Evolutionary conservation across 495 filamentous ascomycete genomes (phyloP).

Genomic region (Penicillium ochrochloron): DNA sequence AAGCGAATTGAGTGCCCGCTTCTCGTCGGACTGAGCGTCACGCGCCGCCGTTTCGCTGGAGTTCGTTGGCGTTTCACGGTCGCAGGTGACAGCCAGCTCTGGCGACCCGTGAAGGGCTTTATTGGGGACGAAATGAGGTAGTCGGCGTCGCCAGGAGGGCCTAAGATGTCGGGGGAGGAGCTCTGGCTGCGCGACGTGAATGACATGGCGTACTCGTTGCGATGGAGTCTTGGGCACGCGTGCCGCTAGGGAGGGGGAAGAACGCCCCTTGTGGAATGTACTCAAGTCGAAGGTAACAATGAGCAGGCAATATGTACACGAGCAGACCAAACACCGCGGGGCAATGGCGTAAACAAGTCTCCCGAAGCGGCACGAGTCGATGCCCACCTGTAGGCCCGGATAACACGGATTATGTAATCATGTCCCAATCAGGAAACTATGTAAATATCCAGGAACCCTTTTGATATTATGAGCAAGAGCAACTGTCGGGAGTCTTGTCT

Average conservation of each 20-base stretch:
- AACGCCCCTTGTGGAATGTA: slow-evolving; percentile 33
- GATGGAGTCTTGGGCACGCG: slow-evolving; percentile 34
- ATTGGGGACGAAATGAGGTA: slow-evolving; percentile 53
- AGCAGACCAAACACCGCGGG: slow-evolving; percentile 32
- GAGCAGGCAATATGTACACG: slow-evolving; percentile 9
- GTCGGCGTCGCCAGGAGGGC: slow-evolving; percentile 50
- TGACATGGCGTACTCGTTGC: slow-evolving; percentile 32
- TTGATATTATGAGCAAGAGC: not conserved
- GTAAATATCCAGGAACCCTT: not conserved
- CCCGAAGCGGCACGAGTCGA: slow-evolving; percentile 37
- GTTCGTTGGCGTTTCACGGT: slow-evolving; percentile 38
- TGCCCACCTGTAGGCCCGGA: slow-evolving; percentile 2
- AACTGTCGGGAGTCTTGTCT: not conserved
- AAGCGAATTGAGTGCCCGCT: slow-evolving; percentile 51
- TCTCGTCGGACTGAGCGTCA: slow-evolving; percentile 44
- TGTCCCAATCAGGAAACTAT: slow-evolving; percentile 14
- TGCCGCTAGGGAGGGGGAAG: slow-evolving; percentile 33
- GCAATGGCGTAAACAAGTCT: slow-evolving; percentile 44
- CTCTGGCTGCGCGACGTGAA: slow-evolving; percentile 43
- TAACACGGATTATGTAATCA: slow-evolving; percentile 25
- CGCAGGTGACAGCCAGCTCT: slow-evolving; percentile 50
- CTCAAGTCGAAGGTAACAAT: slow-evolving; percentile 9
- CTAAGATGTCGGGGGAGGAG: slow-evolving; percentile 54
- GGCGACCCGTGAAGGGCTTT: slow-evolving; percentile 47
- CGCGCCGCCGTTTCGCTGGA: slow-evolving; percentile 43